Base-by-base conservation (phyloP, 2,329 filamentous ascomycete genomes). In the Penicillium polonicum region DNA sequence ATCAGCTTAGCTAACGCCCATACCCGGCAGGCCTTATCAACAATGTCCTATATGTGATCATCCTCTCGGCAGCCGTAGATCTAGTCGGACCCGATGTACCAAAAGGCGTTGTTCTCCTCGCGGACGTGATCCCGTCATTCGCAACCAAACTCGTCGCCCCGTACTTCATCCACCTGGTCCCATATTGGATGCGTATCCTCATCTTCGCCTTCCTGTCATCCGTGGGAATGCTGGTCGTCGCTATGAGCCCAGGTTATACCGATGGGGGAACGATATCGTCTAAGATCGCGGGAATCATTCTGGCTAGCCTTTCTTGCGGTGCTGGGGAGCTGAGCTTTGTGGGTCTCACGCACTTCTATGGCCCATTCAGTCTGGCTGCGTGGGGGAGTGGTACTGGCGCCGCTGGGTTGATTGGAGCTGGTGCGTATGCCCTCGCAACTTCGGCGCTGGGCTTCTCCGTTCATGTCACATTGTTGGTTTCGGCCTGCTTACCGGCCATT, bases 1-100 rank as follows among this genome's bases (percentile, higher is more conserved):
- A 50, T 29, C 31, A 25, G 23, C 21, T 21, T 23, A 35, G 45
- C 49, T 58, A 42, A 60, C 39, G 21, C 23, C n/a, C 10, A 41
- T n/a, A 51, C 38, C 38, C 31, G 27, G 25, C 69, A 93, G 91
- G 91, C 52, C 79, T 94, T 19, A 94, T 97, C 73, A 97, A 99
- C 77, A 97, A 97, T 78, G 91, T 97, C 66, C 89, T 97, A 77
- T 97, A 97, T 76, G 93, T 97, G 55, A 90, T 97, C 74, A 94
- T 97, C 72, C 88, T 99, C 69, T 95, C 92, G 31, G 90, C 94
- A 36, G 94, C 94, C 4, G 89, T 97, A 68, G 94, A 99, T 70
- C 89, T 99, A 60, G 94, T 97, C 67, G 93, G 93, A 36, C 88
- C 90, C 33, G 74, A 81, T 63, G 82, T 97, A 1, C 94, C 94